A percentile compares a stretch with the other conserved stretches of the same genome.
Evolutionary conservation across 2,329 filamentous ascomycete species (phyloP).

Genomic region (Sporothrix dimorphospora): DNA sequence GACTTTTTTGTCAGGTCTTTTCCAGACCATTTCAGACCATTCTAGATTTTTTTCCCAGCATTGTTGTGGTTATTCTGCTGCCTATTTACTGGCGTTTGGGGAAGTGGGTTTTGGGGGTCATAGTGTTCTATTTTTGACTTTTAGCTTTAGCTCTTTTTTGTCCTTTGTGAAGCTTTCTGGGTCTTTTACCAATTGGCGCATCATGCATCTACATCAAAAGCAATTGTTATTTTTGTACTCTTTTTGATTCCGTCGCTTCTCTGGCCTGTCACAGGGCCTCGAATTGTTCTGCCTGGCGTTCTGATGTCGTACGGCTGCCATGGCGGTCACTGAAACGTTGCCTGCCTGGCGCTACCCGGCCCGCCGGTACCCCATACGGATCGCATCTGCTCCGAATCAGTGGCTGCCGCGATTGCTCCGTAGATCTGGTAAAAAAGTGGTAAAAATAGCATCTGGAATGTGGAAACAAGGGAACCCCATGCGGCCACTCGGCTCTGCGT

Average conservation of each 20-base stretch:
- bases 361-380: slow-evolving; percentile 1
- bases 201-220: slow-evolving; percentile 10
- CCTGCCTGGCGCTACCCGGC: slow-evolving; percentile 16
- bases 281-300: slow-evolving; percentile 22
- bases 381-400: neutral
- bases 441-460: slow-evolving; percentile 8
- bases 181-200: neutral
- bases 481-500: neutral
- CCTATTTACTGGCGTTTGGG: slow-evolving; percentile 23
- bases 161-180: neutral
- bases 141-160: neutral
- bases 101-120: slow-evolving; percentile 21
- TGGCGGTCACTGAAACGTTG: slow-evolving; percentile 6
- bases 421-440: neutral
- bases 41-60: neutral
- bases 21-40: neutral
- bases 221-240: neutral
- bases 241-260: neutral
- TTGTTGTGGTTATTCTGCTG: slow-evolving; percentile 20
- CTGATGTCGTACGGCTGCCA: neutral
- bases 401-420: slow-evolving; percentile 6
- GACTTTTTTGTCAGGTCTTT: neutral
- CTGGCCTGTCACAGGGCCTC: neutral
- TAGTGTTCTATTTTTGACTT: slow-evolving; percentile 22
- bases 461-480: neutral